Conservation (phyloP, 2,329 filamentous ascomycete genomes). For the Trichoderma asperellum region DNA sequence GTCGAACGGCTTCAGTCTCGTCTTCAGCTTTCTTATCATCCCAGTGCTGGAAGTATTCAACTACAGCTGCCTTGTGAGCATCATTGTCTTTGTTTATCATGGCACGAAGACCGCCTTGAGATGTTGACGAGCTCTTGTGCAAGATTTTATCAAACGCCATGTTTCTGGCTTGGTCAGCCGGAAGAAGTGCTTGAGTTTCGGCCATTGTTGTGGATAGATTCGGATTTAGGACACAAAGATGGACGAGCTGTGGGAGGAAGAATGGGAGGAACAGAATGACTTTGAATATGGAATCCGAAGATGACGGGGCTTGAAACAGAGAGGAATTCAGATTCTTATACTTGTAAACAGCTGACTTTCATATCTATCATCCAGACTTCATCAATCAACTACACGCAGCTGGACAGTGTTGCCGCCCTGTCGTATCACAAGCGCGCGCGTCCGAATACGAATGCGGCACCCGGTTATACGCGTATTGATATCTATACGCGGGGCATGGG, state of each 20-base stretch:
- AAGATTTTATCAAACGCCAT: slow-evolving; percentile 82
- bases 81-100: slow-evolving; percentile 76
- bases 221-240: neutral
- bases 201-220: neutral
- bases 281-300: neutral
- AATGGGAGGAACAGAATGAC: neutral
- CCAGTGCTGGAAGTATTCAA: slow-evolving; percentile 97
- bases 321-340: neutral
- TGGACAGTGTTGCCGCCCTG: neutral
- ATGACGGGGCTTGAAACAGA: neutral
- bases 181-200: slow-evolving; percentile 60
- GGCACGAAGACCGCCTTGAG: slow-evolving; percentile 71
- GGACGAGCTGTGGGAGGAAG: no score
- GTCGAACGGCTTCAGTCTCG: slow-evolving; percentile 72
- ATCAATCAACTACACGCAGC: neutral
- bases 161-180: slow-evolving; percentile 78
- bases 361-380: neutral
- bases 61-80: slow-evolving; percentile 77
- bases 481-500: slow-evolving; percentile 7
- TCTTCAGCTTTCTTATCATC: slow-evolving; percentile 78
- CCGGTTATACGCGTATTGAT: slow-evolving; percentile 13
- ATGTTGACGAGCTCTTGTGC: slow-evolving; percentile 69
- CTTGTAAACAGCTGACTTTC: neutral
- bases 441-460: slow-evolving; percentile 24
- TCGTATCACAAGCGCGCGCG: neutral